phyloP scores from a whole-genome alignment of 2,329 filamentous ascomycete genomes.

The Aspergillus neoniger region DNA sequence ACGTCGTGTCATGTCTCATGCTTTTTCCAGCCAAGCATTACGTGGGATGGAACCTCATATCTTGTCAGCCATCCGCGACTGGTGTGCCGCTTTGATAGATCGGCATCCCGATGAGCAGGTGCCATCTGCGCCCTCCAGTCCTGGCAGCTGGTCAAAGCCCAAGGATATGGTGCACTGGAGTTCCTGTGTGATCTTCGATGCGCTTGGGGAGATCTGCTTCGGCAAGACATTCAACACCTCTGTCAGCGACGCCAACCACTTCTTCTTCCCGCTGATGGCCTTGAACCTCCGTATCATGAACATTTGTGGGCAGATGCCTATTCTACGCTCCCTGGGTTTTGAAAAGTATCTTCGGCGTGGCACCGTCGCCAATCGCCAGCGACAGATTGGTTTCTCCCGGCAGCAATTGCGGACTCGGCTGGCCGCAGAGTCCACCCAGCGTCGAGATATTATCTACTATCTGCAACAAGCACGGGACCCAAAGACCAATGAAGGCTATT shows the following conservation, averaged over 20 bases:
- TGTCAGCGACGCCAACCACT: background rate
- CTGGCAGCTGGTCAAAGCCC: background rate
- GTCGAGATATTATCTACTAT: background rate
- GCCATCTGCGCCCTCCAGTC: background rate
- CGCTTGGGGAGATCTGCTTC: background rate
- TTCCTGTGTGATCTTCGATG: background rate
- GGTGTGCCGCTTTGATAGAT: background rate
- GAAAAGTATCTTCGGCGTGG: background rate
- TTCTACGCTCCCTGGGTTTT: background rate
- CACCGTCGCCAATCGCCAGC: background rate
- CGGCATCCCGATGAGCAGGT: background rate
- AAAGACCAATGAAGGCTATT: background rate
- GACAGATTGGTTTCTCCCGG: background rate
- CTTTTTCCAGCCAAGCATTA: slow-evolving; percentile 4
- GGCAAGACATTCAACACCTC: background rate
- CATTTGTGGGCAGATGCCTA: background rate
- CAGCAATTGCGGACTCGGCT: background rate
- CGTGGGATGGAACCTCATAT: slow-evolving; percentile 5
- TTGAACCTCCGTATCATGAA: background rate
- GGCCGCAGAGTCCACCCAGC: background rate
- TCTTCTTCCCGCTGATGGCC: background rate
- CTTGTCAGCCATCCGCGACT: background rate
- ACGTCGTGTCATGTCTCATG: slow-evolving; percentile 2
- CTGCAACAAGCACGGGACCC: background rate
- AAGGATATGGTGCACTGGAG: background rate